A percentile compares a stretch with the other conserved stretches of the same genome.
These are phyloP conservation scores for Arthrobotrys megalospora DNA, from an alignment of 2,329 filamentous ascomycete genomes.

Conservation along the genomic window DNA sequence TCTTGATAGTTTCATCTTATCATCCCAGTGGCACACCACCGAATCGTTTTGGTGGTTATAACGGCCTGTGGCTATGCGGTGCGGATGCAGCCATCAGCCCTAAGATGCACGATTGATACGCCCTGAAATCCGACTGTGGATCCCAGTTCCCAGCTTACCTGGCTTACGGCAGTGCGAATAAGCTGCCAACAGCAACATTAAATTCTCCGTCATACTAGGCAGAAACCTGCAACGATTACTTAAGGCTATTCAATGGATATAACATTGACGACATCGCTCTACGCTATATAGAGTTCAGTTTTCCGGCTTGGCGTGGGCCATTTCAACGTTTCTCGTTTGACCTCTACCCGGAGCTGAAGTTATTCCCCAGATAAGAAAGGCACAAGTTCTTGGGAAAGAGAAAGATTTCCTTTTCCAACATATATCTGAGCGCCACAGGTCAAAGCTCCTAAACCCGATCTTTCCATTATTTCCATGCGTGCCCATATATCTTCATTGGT, in stretches of 20 bases:
- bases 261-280: not conserved
- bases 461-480: not conserved
- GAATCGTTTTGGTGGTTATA: not conserved
- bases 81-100: not conserved
- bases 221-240: not conserved
- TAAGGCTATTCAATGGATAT: not conserved
- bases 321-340: constrained; percentile 14
- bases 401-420: not conserved
- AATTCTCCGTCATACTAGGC: not conserved
- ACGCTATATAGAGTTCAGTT: not conserved
- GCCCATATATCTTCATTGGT: not conserved
- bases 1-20: not conserved
- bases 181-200: not conserved
- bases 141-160: not conserved
- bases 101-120: not conserved
- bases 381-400: not conserved
- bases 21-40: not conserved
- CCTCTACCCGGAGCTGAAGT: not conserved
- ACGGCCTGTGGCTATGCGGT: not conserved
- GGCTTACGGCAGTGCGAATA: constrained; percentile 5
- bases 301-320: constrained; percentile 6
- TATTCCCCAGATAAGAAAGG: not conserved
- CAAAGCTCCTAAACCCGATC: not conserved
- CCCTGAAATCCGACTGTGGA: not conserved
- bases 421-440: not conserved